Evolutionary conservation across 805 yeast species (phyloP).

Genomic region (Candida methanosorbosa): DNA sequence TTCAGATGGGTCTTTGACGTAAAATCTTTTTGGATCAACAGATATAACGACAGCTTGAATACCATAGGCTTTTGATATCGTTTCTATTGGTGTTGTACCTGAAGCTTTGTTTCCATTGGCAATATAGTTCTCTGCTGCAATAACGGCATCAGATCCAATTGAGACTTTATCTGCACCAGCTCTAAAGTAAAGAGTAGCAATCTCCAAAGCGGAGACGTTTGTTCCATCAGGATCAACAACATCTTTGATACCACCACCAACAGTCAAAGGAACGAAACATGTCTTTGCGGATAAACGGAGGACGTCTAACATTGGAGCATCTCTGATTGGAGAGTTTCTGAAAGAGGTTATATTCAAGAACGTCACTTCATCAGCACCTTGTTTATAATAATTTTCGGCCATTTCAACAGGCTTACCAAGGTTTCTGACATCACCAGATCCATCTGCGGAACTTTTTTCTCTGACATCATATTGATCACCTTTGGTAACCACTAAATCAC

Average conservation of each 20-base stretch:
- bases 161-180: conserved; percentile 98
- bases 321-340: conserved; percentile 86
- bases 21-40: conserved; percentile 92
- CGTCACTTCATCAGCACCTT: conserved; percentile 97
- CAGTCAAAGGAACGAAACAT: conserved; percentile 93
- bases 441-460: conserved; percentile 46
- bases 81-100: conserved; percentile 87
- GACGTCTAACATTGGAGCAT: conserved; percentile 94
- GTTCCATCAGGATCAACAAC: conserved; percentile 81
- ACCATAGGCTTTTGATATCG: conserved; percentile 87
- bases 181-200: conserved; percentile 84
- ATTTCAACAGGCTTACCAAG: conserved; percentile 94
- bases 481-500: conserved; percentile 95
- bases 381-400: conserved; percentile 82
- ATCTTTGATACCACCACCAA: conserved; percentile 97
- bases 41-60: conserved; percentile 96
- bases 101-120: conserved; percentile 44
- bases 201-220: conserved; percentile 73
- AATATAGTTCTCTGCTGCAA: conserved; percentile 79
- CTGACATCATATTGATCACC: conserved; percentile 98
- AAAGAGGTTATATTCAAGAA: conserved; percentile 93
- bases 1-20: conserved; percentile 52
- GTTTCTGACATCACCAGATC: conserved; percentile 68
- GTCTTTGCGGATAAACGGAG: conserved; percentile 75
- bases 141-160: conserved; percentile 96